These are phyloP conservation scores for Tritrichomonas foetus DNA, from an alignment of 208 protist species.

Conservation along the genomic window DNA sequence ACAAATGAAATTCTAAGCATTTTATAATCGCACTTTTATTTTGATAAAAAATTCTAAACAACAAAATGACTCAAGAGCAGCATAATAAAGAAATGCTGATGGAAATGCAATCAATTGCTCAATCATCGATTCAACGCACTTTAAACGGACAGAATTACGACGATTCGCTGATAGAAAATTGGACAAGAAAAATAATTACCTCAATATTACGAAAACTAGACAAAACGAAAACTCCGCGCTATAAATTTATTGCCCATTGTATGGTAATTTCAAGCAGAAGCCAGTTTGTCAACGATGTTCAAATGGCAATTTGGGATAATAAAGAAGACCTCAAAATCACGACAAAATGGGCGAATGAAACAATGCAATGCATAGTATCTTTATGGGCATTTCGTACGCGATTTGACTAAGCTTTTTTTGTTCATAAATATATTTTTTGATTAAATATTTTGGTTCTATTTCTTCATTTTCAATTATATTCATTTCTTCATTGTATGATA, in stretches of 20 bases:
- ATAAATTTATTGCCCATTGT: conserved; percentile 2
- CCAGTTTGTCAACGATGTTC: neutral
- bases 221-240: neutral
- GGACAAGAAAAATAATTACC: neutral
- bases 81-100: neutral
- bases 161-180: neutral
- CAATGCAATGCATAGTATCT: conserved; percentile 25
- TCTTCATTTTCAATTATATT: too few relatives aligned
- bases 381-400: neutral
- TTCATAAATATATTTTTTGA: neutral
- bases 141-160: neutral
- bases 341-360: conserved; percentile 37
- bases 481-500: too few relatives aligned
- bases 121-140: neutral
- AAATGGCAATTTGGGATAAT: neutral
- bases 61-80: too few relatives aligned
- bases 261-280: neutral
- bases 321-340: conserved; percentile 17
- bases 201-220: neutral
- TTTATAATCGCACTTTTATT: too few relatives aligned
- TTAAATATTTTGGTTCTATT: neutral
- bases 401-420: neutral
- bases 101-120: neutral
- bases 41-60: too few relatives aligned
- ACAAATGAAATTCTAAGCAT: too few relatives aligned